Conservation (phyloP, 2,329 filamentous ascomycete genomes). For the Trichoderma atrobrunneum region DNA sequence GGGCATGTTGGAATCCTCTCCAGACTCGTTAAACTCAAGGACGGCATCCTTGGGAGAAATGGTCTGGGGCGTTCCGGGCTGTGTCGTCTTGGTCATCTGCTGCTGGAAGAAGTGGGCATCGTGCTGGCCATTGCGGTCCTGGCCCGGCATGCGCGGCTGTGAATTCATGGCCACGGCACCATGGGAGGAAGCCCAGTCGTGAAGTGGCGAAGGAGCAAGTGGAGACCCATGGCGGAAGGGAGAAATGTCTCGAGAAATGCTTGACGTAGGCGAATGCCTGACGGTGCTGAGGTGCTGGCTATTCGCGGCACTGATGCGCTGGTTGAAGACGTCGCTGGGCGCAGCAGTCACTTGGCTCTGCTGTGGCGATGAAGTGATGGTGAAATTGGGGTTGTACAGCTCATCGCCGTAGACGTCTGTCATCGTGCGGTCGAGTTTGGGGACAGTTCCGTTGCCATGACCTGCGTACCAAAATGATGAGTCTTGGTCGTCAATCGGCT, state of each 20-base stretch:
- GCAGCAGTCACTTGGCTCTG: constrained; percentile 49
- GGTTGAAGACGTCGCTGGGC: constrained; percentile 61
- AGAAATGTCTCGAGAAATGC: constrained; percentile 43
- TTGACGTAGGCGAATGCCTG: constrained; percentile 46
- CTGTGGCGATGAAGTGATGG: constrained; percentile 53
- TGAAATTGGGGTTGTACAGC: constrained; percentile 71
- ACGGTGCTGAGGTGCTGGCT: constrained; percentile 64
- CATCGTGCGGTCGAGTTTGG: constrained; percentile 82
- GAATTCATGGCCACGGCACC: constrained; percentile 43
- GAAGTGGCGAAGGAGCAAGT: constrained; percentile 55
- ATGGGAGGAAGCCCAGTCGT: constrained; percentile 40
- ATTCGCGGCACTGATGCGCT: constrained; percentile 76
- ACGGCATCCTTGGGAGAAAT: constrained; percentile 94
- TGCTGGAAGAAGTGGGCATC: constrained; percentile 49
- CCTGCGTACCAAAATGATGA: constrained; percentile 47
- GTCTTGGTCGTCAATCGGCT: constrained; percentile 20
- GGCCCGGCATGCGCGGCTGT: constrained; percentile 59
- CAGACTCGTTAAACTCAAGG: constrained; percentile 76
- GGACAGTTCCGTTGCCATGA: constrained; percentile 47
- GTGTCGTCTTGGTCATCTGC: constrained; percentile 39
- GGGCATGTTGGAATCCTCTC: constrained; percentile 63
- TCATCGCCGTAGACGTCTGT: constrained; percentile 84
- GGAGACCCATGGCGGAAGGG: constrained; percentile 63
- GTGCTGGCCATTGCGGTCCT: constrained; percentile 49
- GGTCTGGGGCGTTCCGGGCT: constrained; percentile 65